A percentile compares a stretch with the other conserved stretches of the same genome.
phyloP scores from a whole-genome alignment of 2,329 filamentous ascomycete species.

The Colletotrichum liaoningense region DNA sequence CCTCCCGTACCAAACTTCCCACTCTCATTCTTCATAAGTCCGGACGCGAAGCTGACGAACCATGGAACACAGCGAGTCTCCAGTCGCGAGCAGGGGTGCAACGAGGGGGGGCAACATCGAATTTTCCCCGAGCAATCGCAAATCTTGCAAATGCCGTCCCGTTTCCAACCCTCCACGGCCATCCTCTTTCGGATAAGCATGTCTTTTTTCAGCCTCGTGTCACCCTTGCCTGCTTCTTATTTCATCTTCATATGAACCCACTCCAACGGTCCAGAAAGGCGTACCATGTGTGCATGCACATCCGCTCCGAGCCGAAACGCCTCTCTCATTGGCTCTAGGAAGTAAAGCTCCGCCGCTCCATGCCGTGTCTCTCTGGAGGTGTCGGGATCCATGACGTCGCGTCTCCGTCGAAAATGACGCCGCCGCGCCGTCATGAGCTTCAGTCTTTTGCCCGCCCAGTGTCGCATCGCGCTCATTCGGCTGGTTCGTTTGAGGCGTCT shows the following conservation, averaged over 20 bases:
- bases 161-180: not conserved
- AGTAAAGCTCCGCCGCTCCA: conserved; percentile 2
- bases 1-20: not conserved
- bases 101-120: not conserved
- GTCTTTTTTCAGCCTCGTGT: not conserved
- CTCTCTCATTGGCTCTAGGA: conserved; percentile 12
- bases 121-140: not conserved
- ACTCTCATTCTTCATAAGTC: not conserved
- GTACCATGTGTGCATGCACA: not conserved
- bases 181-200: not conserved
- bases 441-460: not conserved
- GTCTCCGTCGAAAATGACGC: conserved; percentile 23
- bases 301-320: not conserved
- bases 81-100: not conserved
- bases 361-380: conserved; percentile 1
- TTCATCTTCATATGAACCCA: not conserved
- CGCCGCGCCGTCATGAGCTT: conserved; percentile 22
- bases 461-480: not conserved
- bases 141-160: not conserved
- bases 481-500: not conserved
- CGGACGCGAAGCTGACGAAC: not conserved
- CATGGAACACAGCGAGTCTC: not conserved
- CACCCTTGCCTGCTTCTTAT: not conserved
- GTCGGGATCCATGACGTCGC: conserved; percentile 28
- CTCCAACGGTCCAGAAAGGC: not conserved